Evolutionary conservation across 352 stramenopile genomes (phyloP).

Genomic region (Phytophthora idaei): DNA sequence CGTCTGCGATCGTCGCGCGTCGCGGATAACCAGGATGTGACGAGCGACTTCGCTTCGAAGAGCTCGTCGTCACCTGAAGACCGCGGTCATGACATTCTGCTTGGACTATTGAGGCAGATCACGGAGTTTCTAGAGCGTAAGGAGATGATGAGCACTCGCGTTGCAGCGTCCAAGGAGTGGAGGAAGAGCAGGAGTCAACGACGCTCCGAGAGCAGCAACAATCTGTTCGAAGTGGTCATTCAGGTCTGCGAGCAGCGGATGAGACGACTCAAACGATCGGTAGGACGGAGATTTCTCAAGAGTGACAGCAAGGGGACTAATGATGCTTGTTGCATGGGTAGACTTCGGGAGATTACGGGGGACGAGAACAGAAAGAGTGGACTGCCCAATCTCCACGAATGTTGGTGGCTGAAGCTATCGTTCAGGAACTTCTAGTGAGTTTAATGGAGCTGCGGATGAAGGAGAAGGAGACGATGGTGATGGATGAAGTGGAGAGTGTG

Average conservation of each 20-base stretch:
- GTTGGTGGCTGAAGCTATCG: conserved; percentile 67
- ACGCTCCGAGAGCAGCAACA: conserved; percentile 29
- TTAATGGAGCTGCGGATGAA: conserved; percentile 56
- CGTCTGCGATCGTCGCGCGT: conserved; percentile 20
- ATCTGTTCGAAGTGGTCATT: conserved; percentile 55
- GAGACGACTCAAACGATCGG: conserved; percentile 37
- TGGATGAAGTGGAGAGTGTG: conserved; percentile 65
- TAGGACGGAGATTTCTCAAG: conserved; percentile 1
- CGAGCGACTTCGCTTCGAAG: conserved; percentile 6
- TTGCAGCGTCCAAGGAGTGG: conserved; percentile 36
- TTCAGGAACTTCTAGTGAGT: conserved; percentile 69
- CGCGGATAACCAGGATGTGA: conserved; percentile 28
- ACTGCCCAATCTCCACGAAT: conserved; percentile 38
- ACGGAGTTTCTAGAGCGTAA: conserved; percentile 60
- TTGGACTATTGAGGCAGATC: conserved; percentile 56
- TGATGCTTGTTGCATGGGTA: conserved; percentile 9
- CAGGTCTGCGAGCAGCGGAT: conserved; percentile 65
- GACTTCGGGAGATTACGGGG: conserved; percentile 12
- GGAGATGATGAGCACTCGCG: conserved; percentile 42
- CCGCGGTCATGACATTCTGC: conserved; percentile 45
- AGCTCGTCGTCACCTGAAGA: conserved; percentile 17
- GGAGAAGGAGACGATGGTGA: conserved; percentile 58
- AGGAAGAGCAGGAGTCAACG: conserved; percentile 29
- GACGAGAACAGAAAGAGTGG: conserved; percentile 28
- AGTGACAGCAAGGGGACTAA: not conserved